Conservation (phyloP, 1,284 basidiomycete genomes). For the Xerocomus nothofagi region DNA sequence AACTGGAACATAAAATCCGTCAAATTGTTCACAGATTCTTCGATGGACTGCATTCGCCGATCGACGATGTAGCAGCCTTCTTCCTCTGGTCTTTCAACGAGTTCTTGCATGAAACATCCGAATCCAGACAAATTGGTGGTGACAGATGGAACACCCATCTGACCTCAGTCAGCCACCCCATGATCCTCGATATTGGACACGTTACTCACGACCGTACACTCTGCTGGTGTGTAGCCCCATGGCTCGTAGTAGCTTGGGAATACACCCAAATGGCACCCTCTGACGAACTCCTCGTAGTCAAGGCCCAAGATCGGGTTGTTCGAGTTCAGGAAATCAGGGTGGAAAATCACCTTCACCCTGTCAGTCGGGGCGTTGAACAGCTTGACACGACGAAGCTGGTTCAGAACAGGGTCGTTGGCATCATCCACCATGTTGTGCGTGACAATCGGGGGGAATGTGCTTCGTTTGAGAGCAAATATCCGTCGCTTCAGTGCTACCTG, state of each 20-base stretch:
- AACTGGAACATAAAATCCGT: constrained; percentile 78
- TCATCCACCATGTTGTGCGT: constrained; percentile 99
- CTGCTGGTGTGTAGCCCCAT: constrained; percentile 88
- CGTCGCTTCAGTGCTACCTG: constrained; percentile 95
- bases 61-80: constrained; percentile 97
- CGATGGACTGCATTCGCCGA: constrained; percentile 84
- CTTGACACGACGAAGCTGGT: constrained; percentile 91
- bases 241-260: constrained; percentile 97
- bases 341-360: constrained; percentile 96
- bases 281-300: constrained; percentile 98
- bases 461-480: constrained; percentile 94
- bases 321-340: constrained; percentile 97
- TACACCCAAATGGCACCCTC: constrained; percentile 96
- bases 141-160: constrained; percentile 97
- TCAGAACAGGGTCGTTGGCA: constrained; percentile 87
- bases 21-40: constrained; percentile 85
- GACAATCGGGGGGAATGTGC: constrained; percentile 88
- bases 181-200: constrained; percentile 1
- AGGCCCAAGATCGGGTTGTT: constrained; percentile 97
- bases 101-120: constrained; percentile 98
- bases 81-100: constrained; percentile 88
- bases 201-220: constrained; percentile 74
- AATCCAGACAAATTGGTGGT: constrained; percentile 98
- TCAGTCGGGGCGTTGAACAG: constrained; percentile 86
- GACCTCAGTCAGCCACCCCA: constrained; percentile 16